phyloP scores from a whole-genome alignment of 371 early-diverging fungal genomes.

The Chytridiales sp. region DNA sequence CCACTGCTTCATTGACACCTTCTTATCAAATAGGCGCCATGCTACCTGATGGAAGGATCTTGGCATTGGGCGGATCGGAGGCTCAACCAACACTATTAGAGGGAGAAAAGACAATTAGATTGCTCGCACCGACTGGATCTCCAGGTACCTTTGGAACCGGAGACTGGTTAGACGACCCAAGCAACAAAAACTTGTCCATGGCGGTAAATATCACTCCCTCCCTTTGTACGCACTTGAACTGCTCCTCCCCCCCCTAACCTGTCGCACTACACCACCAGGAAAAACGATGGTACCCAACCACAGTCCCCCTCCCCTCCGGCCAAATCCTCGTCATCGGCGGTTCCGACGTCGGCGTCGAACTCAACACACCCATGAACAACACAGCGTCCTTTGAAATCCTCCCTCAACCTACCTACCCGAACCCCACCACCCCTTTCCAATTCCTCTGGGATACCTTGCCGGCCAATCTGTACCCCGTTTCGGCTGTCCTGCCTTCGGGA shows the following conservation, averaged over 20 bases:
- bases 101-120: constrained; percentile 3
- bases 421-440: constrained; percentile 20
- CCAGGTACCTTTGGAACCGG: constrained; percentile 2
- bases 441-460: constrained; percentile 63
- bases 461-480: constrained; percentile 56
- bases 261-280: neutral
- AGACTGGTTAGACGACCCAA: constrained; percentile 14
- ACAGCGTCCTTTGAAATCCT: constrained; percentile 13
- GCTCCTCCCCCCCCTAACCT: neutral
- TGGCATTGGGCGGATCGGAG: constrained; percentile 15
- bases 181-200: neutral
- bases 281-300: constrained; percentile 18
- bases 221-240: neutral
- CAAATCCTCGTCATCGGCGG: constrained; percentile 15
- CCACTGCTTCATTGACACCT: too few species aligned
- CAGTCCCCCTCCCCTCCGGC: constrained; percentile 11
- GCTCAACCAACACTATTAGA: neutral
- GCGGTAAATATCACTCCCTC: neutral
- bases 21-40: too few species aligned
- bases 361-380: constrained; percentile 11
- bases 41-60: constrained; percentile 10
- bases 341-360: constrained; percentile 9
- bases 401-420: neutral
- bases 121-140: constrained; percentile 1
- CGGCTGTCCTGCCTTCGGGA: constrained; percentile 13